Percentiles rank a stretch among this genome's conserved stretches.
Evolutionary conservation across 805 yeast species (phyloP).

Genomic region (Yamadazyma insecticola): DNA sequence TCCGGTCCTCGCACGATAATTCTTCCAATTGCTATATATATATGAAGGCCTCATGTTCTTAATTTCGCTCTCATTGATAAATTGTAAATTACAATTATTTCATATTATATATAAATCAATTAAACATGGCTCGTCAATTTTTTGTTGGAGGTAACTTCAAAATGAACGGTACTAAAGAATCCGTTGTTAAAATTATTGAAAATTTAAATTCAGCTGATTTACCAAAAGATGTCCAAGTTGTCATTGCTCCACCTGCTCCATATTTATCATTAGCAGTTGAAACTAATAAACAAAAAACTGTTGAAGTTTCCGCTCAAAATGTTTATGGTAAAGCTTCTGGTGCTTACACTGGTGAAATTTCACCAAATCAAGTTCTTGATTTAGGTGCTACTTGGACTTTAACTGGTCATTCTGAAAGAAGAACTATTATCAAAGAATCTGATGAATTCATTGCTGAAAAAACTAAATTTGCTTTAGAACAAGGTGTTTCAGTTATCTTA

Average conservation of each 20-base stretch:
- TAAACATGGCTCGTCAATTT: slow-evolving; percentile 87
- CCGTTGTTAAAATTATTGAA: slow-evolving; percentile 79
- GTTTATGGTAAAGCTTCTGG: slow-evolving; percentile 84
- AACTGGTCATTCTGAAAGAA: slow-evolving; percentile 98
- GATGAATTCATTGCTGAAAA: slow-evolving; percentile 91
- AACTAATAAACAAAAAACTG: slow-evolving; percentile 63
- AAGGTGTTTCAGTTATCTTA: slow-evolving; percentile 85
- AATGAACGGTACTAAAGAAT: slow-evolving; percentile 90
- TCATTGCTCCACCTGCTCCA: slow-evolving; percentile 93
- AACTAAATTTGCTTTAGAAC: slow-evolving; percentile 88
- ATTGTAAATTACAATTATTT: too few species aligned
- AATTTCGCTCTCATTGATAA: too few species aligned
- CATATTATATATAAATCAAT: too few species aligned
- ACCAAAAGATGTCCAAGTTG: slow-evolving; percentile 83
- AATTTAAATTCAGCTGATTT: slow-evolving; percentile 75
- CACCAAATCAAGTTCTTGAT: slow-evolving; percentile 85
- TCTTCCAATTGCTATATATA: too few species aligned
- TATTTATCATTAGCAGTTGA: slow-evolving; percentile 76
- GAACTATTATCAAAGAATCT: slow-evolving; percentile 85
- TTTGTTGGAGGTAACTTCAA: slow-evolving; percentile 99
- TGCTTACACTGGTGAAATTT: slow-evolving; percentile 97
- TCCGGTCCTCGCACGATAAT: too few species aligned
- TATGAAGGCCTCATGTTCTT: too few species aligned
- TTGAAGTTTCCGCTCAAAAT: slow-evolving; percentile 88
- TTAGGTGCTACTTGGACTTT: slow-evolving; percentile 92